Base-by-base conservation (phyloP, 2,329 filamentous ascomycete species). In the Aspergillus sclerotialis region DNA sequence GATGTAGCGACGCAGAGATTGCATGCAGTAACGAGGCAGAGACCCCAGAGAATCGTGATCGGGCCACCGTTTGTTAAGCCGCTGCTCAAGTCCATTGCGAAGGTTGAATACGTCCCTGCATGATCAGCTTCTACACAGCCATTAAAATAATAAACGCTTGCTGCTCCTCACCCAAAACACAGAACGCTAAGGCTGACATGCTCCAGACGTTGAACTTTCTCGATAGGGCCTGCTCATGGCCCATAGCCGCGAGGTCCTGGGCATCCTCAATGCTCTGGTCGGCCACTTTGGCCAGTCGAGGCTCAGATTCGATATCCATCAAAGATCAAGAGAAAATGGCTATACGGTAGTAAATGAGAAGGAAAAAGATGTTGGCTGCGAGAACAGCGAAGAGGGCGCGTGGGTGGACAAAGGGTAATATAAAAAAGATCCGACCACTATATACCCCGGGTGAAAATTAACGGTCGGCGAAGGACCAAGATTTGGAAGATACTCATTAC, bases 181-280 rank as follows among this genome's bases (percentile, higher is more conserved):
- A 73, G 39, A 78, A 75, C 17, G 73, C 69, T 13, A 78, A 62
- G 13, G 71, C 68, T 7, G 77, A 60, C 71, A 78, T 75, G 52
- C 71, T 75, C 67, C 65, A 69, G 5, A 68, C 52, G 49, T 63
- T 64, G 49, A 78, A 77, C 44, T 75, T 66, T 9, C 65, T 58
- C 8, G 55, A 53, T 19, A 69, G 46, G 28, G 58, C 59, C 52
- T 67, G 61, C 44, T 59, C 53, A 44, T 67, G 64, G 42, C 65
- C 65, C 44, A 67, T 51, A 7, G 53, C 56, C 2, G 60, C 63
- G 32, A 67, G 53, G 32, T 61, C 57, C 28, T 50, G 55, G 14
- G 61, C 64, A 61, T 67, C 63, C 40, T 63, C 55, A 9, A 53
- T 48, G 44, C 47, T 50, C 42, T 60, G 55, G 35, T 61, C 53